Conservation (phyloP, 2,329 filamentous ascomycete genomes). For the Dothistroma pini region DNA sequence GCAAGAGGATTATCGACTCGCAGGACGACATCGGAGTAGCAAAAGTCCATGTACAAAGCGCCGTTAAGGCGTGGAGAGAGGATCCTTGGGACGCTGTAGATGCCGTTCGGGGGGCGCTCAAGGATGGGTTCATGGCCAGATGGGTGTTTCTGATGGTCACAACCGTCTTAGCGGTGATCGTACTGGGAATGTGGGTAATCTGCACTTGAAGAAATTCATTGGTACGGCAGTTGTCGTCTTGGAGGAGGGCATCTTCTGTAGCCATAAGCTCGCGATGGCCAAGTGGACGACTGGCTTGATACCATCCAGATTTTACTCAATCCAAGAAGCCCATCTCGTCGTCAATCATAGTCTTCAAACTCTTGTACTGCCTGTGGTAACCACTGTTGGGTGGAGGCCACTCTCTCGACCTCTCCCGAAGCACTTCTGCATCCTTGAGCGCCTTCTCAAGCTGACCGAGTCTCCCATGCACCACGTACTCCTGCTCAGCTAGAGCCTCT, state of each 20-base stretch:
- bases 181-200: neutral
- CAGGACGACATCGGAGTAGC: neutral
- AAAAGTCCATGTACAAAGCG: neutral
- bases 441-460: constrained; percentile 54
- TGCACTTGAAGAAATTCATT: neutral
- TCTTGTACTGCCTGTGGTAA: constrained; percentile 38
- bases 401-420: constrained; percentile 40
- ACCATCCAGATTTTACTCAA: constrained; percentile 26
- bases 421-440: constrained; percentile 47
- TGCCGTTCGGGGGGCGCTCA: neutral
- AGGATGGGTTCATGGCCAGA: neutral
- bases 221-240: neutral
- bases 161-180: neutral
- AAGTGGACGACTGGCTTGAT: neutral
- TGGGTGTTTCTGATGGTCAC: neutral
- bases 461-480: constrained; percentile 71
- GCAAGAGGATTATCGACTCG: neutral
- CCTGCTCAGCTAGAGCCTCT: constrained; percentile 65
- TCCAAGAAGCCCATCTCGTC: constrained; percentile 57
- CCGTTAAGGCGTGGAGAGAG: neutral
- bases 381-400: constrained; percentile 52
- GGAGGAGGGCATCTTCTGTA: neutral
- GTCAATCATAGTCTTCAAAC: constrained; percentile 51
- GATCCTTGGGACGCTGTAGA: neutral
- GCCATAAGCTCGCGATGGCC: neutral